Conservation (phyloP, 2,329 filamentous ascomycete species). For the Colletotrichum sojae region DNA sequence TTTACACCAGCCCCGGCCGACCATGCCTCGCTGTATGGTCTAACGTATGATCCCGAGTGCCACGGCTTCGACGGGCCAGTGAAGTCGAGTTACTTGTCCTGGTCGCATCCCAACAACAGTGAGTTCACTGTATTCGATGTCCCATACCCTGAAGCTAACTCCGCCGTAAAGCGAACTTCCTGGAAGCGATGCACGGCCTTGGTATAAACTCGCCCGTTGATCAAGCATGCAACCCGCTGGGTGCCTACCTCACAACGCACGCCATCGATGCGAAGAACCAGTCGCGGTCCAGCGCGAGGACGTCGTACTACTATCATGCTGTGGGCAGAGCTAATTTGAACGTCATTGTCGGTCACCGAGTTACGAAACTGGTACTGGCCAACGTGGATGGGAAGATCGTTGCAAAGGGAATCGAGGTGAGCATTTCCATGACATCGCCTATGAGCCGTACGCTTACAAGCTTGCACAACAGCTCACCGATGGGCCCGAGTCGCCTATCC, state of each 20-base stretch:
- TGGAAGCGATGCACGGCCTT: conserved; percentile 19
- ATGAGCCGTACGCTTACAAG: conserved; percentile 14
- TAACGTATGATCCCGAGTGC: conserved; percentile 37
- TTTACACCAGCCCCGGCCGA: conserved; percentile 41
- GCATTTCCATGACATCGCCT: conserved; percentile 35
- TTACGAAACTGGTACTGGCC: conserved; percentile 42
- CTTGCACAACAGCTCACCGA: not conserved
- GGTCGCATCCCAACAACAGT: conserved; percentile 34
- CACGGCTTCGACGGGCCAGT: conserved; percentile 24
- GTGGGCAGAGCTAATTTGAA: conserved; percentile 12
- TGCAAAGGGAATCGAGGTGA: conserved; percentile 43
- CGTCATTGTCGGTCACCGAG: conserved; percentile 41
- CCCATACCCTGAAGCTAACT: not conserved
- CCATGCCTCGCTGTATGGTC: conserved; percentile 36
- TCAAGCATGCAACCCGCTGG: conserved; percentile 20
- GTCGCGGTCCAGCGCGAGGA: conserved; percentile 29
- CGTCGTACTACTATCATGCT: not conserved
- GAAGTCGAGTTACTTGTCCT: conserved; percentile 31
- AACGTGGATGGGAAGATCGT: conserved; percentile 36
- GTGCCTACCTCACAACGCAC: conserved; percentile 26
- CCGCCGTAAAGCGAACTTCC: conserved; percentile 1
- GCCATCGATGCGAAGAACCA: conserved; percentile 21
- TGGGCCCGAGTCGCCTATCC: not conserved
- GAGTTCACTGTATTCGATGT: not conserved
- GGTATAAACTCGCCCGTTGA: conserved; percentile 13